A percentile compares a stretch with the other conserved stretches of the same genome.
phyloP scores from a whole-genome alignment of 768 basidiomycete genomes.

The Lyophyllum semitale region DNA sequence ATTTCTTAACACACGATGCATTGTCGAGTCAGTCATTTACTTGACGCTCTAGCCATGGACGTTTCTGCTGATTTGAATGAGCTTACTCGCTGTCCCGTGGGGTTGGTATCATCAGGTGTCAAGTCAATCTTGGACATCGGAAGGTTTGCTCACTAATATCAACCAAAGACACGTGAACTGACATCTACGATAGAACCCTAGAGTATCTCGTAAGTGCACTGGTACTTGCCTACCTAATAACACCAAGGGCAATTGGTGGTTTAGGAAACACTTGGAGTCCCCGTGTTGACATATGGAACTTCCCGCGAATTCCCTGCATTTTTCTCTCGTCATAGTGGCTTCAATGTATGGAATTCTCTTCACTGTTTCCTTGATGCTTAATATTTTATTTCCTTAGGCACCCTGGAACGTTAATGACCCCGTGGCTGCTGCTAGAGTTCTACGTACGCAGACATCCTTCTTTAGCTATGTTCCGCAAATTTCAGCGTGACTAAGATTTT shows the following conservation, averaged over 20 bases:
- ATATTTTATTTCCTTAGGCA: conserved; percentile 52
- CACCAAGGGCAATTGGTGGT: background rate
- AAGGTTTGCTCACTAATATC: conserved; percentile 40
- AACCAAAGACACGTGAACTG: background rate
- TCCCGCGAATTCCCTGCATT: conserved; percentile 93
- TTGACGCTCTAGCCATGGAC: conserved; percentile 73
- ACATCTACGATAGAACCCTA: conserved; percentile 54
- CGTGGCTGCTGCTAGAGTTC: conserved; percentile 65
- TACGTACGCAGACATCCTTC: conserved; percentile 50
- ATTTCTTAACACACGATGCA: background rate
- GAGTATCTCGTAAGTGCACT: conserved; percentile 65
- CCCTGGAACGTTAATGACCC: conserved; percentile 78
- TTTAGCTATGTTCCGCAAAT: background rate
- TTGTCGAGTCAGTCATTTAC: background rate
- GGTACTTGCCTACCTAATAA: background rate
- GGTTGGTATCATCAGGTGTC: conserved; percentile 89
- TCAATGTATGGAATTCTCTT: conserved; percentile 50
- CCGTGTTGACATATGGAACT: conserved; percentile 77
- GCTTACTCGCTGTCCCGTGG: conserved; percentile 86
- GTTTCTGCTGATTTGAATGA: conserved; percentile 93
- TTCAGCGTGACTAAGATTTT: background rate
- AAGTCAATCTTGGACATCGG: conserved; percentile 96
- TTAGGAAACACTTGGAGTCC: conserved; percentile 94
- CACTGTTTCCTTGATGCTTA: background rate
- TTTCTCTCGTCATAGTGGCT: conserved; percentile 83